phyloP scores from a whole-genome alignment of 768 basidiomycete genomes.

The Asterophora lycoperdoides region DNA sequence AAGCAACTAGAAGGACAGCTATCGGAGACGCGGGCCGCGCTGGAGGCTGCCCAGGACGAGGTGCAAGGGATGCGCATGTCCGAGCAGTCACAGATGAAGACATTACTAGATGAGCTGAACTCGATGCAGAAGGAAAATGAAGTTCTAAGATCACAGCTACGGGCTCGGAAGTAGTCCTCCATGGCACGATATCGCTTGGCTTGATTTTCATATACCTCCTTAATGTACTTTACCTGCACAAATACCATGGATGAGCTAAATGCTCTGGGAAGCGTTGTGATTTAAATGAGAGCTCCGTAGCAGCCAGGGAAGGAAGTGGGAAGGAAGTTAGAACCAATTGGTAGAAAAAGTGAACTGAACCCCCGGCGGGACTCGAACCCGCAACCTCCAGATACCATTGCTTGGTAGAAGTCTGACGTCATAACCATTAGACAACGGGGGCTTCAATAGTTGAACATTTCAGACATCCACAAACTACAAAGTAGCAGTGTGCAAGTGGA shows the following conservation, averaged over 20 bases:
- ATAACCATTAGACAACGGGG: constrained; percentile 89
- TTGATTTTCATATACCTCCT: constrained; percentile 5
- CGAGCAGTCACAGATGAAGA: constrained; percentile 79
- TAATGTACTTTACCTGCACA: constrained; percentile 9
- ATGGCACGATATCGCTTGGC: neutral
- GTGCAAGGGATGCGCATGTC: constrained; percentile 60
- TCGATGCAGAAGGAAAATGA: constrained; percentile 76
- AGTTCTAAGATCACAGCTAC: constrained; percentile 64
- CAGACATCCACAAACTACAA: too few relatives aligned
- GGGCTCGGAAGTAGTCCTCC: constrained; percentile 42
- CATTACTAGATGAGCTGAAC: constrained; percentile 86
- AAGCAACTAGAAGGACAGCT: constrained; percentile 66
- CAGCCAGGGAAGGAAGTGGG: too few relatives aligned
- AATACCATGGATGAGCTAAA: neutral
- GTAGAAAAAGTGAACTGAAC: too few relatives aligned
- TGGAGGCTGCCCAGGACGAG: constrained; percentile 65
- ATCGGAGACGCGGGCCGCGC: constrained; percentile 51
- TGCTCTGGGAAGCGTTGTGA: too few relatives aligned
- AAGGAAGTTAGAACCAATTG: too few relatives aligned
- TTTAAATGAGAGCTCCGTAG: too few relatives aligned
- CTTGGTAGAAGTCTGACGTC: constrained; percentile 80
- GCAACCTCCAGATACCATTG: constrained; percentile 68
- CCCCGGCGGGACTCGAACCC: constrained; percentile 85
- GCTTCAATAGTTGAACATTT: constrained; percentile 26
- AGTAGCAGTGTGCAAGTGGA: too few relatives aligned